Conservation (phyloP, 768 basidiomycete genomes). For the Coprinopsis strossmayeri region DNA sequence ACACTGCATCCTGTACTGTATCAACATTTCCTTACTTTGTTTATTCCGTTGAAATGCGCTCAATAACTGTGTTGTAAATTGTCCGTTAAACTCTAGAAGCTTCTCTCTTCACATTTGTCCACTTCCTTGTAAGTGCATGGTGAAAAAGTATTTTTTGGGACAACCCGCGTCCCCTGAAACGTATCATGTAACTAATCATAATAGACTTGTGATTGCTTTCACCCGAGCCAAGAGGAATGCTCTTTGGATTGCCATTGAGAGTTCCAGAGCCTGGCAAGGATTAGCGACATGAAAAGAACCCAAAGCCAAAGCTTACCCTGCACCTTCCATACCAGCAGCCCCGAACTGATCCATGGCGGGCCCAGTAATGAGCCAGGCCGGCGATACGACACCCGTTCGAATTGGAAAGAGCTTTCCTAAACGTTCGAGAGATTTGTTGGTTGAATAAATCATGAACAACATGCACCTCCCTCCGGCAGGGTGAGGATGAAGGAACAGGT, state of each 20-base stretch:
- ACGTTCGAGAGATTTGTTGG: slow-evolving; percentile 55
- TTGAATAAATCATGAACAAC: slow-evolving; percentile 58
- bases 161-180: too few relatives aligned
- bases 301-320: slow-evolving; percentile 49
- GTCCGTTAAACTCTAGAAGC: slow-evolving; percentile 12
- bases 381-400: slow-evolving; percentile 69
- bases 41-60: slow-evolving; percentile 7
- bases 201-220: neutral
- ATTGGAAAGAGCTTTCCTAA: slow-evolving; percentile 72
- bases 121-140: too few relatives aligned
- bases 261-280: slow-evolving; percentile 19
- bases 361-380: slow-evolving; percentile 72
- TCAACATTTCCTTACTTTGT: slow-evolving; percentile 50
- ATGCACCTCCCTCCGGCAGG: slow-evolving; percentile 27
- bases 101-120: neutral
- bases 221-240: slow-evolving; percentile 7
- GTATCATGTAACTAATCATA: slow-evolving; percentile 8
- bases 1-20: slow-evolving; percentile 84
- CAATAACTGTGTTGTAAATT: slow-evolving; percentile 26
- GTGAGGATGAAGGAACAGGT: slow-evolving; percentile 63
- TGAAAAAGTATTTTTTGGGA: too few relatives aligned
- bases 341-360: slow-evolving; percentile 47
- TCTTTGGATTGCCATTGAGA: slow-evolving; percentile 22
- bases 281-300: neutral
- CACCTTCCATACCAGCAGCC: slow-evolving; percentile 67